Conservation (phyloP, 2,329 filamentous ascomycete species). For the Alternaria rosae region DNA sequence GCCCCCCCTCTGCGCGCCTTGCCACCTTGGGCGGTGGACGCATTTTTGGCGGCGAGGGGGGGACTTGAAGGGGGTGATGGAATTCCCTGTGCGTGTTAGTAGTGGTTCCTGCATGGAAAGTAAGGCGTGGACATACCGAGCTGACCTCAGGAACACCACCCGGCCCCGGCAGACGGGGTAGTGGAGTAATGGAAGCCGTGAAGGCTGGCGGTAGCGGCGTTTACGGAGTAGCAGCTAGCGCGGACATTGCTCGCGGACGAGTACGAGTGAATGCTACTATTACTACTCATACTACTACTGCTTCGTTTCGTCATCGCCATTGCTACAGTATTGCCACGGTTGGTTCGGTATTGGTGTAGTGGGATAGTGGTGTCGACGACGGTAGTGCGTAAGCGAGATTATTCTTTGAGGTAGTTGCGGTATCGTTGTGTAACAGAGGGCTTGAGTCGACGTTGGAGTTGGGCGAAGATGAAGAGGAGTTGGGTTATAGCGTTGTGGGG, state of each 20-base stretch:
- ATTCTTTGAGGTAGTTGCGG: neutral
- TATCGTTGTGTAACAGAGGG: conserved; percentile 10
- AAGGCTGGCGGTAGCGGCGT: conserved; percentile 69
- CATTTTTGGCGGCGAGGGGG: conserved; percentile 69
- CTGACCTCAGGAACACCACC: conserved; percentile 57
- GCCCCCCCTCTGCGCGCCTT: conserved; percentile 77
- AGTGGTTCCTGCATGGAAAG: neutral
- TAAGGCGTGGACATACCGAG: conserved; percentile 45
- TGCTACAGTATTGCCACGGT: conserved; percentile 59
- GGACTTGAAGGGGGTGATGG: conserved; percentile 87
- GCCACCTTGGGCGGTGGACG: conserved; percentile 57
- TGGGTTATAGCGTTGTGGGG: conserved; percentile 15
- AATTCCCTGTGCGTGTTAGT: conserved; percentile 64
- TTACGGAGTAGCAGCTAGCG: conserved; percentile 90
- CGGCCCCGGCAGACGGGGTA: conserved; percentile 76
- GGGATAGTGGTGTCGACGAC: neutral
- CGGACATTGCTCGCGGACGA: conserved; percentile 78
- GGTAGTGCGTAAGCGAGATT: neutral
- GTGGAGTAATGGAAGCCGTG: conserved; percentile 65
- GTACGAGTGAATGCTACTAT: conserved; percentile 62
- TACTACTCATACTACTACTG: conserved; percentile 70
- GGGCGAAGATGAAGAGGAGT: conserved; percentile 28
- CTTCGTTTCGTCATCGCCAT: conserved; percentile 78
- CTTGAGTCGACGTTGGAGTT: conserved; percentile 17
- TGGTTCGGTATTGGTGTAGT: conserved; percentile 23